Evolutionary conservation across 371 early-diverging fungal species (phyloP).

Genomic region (Massospora cicadina): DNA sequence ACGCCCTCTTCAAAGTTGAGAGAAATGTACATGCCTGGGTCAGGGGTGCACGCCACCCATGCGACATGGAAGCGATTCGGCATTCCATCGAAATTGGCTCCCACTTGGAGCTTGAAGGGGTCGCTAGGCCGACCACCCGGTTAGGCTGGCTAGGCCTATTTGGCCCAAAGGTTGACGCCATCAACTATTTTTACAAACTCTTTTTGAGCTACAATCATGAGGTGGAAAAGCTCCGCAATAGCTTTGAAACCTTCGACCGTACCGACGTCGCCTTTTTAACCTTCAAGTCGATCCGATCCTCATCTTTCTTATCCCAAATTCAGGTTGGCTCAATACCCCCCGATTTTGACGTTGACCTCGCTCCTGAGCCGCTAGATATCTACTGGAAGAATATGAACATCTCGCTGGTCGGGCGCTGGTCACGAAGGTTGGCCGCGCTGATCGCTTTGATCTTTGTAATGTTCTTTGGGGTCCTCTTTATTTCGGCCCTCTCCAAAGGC

Average conservation of each 20-base stretch:
- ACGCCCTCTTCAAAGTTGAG: slow-evolving; percentile 16
- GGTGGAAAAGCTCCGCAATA: not conserved
- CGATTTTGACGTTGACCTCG: slow-evolving; percentile 39
- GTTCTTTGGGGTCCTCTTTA: slow-evolving; percentile 46
- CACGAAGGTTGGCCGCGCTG: slow-evolving; percentile 27
- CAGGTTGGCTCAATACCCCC: slow-evolving; percentile 21
- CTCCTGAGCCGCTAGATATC: slow-evolving; percentile 83
- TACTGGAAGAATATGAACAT: slow-evolving; percentile 68
- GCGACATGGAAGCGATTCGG: slow-evolving; percentile 12
- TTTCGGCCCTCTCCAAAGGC: slow-evolving; percentile 46
- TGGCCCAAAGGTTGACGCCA: slow-evolving; percentile 19
- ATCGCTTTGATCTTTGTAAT: slow-evolving; percentile 31
- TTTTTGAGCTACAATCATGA: slow-evolving; percentile 25
- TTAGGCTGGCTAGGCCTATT: slow-evolving; percentile 18
- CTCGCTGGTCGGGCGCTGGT: slow-evolving; percentile 22
- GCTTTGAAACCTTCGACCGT: not conserved
- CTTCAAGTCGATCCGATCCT: slow-evolving; percentile 24
- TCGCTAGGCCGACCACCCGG: slow-evolving; percentile 14
- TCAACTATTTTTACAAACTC: slow-evolving; percentile 15
- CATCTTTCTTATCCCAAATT: slow-evolving; percentile 7
- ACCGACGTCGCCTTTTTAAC: slow-evolving; percentile 36
- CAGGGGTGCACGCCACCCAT: slow-evolving; percentile 9
- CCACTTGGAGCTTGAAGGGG: slow-evolving; percentile 1
- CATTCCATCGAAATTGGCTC: slow-evolving; percentile 8
- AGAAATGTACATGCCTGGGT: slow-evolving; percentile 12